phyloP scores from a whole-genome alignment of 305 asterid genomes.

The Ilex paraguariensis region DNA sequence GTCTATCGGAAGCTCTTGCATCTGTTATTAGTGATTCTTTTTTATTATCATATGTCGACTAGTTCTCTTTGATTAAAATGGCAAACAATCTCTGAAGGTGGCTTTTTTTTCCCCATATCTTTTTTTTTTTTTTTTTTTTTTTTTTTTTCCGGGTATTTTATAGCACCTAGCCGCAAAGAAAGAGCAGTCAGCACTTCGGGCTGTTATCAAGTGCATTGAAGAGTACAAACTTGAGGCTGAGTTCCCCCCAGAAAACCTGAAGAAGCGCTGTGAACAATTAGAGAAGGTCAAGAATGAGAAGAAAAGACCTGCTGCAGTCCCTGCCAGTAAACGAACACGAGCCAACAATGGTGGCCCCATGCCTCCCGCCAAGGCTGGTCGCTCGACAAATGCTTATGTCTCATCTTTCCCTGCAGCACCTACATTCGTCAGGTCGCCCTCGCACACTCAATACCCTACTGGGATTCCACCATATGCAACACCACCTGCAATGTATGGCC shows the following conservation, averaged over 20 bases:
- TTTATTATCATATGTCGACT: too few relatives aligned
- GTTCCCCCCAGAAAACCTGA: constrained; percentile 80
- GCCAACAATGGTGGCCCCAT: constrained; percentile 87
- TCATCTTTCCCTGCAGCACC: constrained; percentile 94
- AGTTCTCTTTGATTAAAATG: too few relatives aligned
- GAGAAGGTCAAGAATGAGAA: constrained; percentile 81
- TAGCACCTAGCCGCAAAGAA: constrained; percentile 96
- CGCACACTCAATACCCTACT: constrained; percentile 69
- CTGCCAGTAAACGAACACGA: constrained; percentile 89
- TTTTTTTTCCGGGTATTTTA: neutral
- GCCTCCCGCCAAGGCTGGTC: constrained; percentile 99
- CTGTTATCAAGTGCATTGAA: constrained; percentile 87
- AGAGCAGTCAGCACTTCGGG: constrained; percentile 93
- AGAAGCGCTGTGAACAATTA: constrained; percentile 82
- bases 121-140: neutral
- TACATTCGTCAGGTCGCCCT: constrained; percentile 68
- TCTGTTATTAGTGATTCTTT: too few relatives aligned
- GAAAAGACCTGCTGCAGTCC: constrained; percentile 70
- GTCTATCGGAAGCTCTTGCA: too few relatives aligned
- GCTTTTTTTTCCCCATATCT: neutral
- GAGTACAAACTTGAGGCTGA: constrained; percentile 86
- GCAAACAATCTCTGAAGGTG: too few relatives aligned
- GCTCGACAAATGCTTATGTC: constrained; percentile 91
- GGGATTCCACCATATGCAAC: constrained; percentile 75
- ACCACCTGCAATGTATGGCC: constrained; percentile 50